Evolutionary conservation across 2,329 filamentous ascomycete genomes (phyloP), one percentile per base, ranked within the genome.

Genomic region (Ceratocystis cacaofunesta): DNA sequence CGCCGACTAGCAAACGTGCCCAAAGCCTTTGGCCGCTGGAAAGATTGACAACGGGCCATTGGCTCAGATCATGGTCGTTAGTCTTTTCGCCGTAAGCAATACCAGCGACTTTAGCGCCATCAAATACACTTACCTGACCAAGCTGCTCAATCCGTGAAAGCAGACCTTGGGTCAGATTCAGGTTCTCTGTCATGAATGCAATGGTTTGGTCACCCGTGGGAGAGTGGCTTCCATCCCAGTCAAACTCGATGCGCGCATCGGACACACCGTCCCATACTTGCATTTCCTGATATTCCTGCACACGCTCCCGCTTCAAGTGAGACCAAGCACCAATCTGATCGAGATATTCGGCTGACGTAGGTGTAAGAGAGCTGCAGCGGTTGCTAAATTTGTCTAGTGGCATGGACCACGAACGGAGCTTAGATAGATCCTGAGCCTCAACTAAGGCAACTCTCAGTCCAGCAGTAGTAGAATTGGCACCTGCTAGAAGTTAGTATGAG

Each of bases 231-330:
- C 36, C 62, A 73, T 68, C 69, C 87, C 86, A 89, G 76, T 94
- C 89, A 74, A 99, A 99, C 70, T 90, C 88, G 73, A 99, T 94
- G 70, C 86, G 84, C 44, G 91, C 89, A 67, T 85, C 91, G 50
- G 88, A 89, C 66, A 96, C 84, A 68, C 92, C 95, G 74, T 99
- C 94, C 94, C 95, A 99, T 41, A 97, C 94, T 74, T 96, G 88
- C 94, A 99, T 99, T 71, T 92, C 89, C 67, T 95, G 86, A 75
- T 96, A 99, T 0, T 86, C 82, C 77, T 96, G 92, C 43, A 94
- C 84, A 41, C 94, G 85, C 5, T 83, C 78, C 52, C 80, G 77
- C 70, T 89, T 82, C 68, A 96, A 78, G 72, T 95, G 85, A 5
- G 80, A 73, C 94, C 92, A 97, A 62, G 88, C 91, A 44, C 92